Evolutionary conservation across 2,329 filamentous ascomycete species (phyloP).

Genomic region (Monilinia laxa): DNA sequence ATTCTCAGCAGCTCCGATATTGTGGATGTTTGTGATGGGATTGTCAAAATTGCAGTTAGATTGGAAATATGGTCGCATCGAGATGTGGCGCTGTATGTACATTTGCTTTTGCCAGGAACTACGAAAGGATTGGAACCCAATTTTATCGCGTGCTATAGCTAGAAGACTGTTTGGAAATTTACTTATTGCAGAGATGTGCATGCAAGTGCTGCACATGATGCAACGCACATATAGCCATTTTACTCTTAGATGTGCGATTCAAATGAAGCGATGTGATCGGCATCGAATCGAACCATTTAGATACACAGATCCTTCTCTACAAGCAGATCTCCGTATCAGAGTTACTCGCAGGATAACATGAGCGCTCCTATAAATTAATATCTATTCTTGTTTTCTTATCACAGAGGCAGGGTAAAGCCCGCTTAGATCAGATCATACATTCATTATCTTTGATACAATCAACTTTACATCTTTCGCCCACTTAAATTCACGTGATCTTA

Average conservation of each 20-base stretch:
- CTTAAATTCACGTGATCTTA: no score
- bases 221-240: neutral
- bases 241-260: no score
- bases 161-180: neutral
- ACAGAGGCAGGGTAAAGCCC: neutral
- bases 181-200: neutral
- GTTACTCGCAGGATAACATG: neutral
- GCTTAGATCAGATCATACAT: neutral
- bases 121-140: neutral
- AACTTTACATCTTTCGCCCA: no score
- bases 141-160: neutral
- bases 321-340: neutral
- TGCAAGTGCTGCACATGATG: neutral
- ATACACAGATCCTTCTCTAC: neutral
- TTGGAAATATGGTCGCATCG: no score
- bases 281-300: neutral
- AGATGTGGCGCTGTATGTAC: no score
- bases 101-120: no score
- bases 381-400: no score
- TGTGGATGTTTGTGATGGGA: neutral
- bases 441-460: no score
- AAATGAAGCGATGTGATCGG: no score
- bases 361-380: neutral
- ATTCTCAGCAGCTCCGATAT: neutral
- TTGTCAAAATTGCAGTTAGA: neutral